Conservation (phyloP, 768 basidiomycete species). For the Antrodiella citrinella region DNA sequence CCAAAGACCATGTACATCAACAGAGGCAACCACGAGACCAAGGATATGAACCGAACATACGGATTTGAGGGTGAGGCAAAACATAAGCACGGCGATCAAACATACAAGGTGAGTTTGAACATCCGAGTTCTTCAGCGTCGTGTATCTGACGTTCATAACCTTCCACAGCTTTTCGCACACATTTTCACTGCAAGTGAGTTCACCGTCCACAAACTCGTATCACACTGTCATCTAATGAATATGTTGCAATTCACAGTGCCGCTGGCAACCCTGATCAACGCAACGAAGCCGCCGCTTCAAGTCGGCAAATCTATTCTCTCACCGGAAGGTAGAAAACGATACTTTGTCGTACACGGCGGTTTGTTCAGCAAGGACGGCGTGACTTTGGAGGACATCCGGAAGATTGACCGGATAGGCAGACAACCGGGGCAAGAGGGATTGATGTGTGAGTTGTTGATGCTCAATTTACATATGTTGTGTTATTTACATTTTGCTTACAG, state of each 20-base stretch:
- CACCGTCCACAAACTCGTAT: background rate
- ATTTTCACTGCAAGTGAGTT: slow-evolving; percentile 81
- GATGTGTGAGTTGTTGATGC: slow-evolving; percentile 68
- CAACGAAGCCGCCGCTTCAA: slow-evolving; percentile 40
- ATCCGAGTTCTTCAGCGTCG: background rate
- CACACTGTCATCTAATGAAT: background rate
- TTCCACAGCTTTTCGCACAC: slow-evolving; percentile 74
- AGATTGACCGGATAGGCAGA: slow-evolving; percentile 76
- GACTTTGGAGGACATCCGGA: slow-evolving; percentile 88
- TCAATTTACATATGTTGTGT: slow-evolving; percentile 1
- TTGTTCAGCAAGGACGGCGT: slow-evolving; percentile 93
- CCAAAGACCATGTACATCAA: slow-evolving; percentile 89
- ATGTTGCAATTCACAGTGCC: slow-evolving; percentile 50
- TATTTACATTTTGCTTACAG: slow-evolving; percentile 24
- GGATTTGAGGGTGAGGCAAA: slow-evolving; percentile 96
- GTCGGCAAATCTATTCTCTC: slow-evolving; percentile 60
- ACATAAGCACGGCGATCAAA: slow-evolving; percentile 93
- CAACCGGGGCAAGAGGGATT: slow-evolving; percentile 94
- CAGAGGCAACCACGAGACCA: slow-evolving; percentile 93
- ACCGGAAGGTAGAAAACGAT: slow-evolving; percentile 75
- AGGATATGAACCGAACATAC: slow-evolving; percentile 94
- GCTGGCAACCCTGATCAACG: slow-evolving; percentile 75
- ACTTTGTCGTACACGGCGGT: slow-evolving; percentile 94
- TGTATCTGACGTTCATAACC: background rate
- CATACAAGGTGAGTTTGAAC: slow-evolving; percentile 70